Evolutionary conservation across 2,329 filamentous ascomycete genomes (phyloP).

Genomic region (Sporothrix phasma): DNA sequence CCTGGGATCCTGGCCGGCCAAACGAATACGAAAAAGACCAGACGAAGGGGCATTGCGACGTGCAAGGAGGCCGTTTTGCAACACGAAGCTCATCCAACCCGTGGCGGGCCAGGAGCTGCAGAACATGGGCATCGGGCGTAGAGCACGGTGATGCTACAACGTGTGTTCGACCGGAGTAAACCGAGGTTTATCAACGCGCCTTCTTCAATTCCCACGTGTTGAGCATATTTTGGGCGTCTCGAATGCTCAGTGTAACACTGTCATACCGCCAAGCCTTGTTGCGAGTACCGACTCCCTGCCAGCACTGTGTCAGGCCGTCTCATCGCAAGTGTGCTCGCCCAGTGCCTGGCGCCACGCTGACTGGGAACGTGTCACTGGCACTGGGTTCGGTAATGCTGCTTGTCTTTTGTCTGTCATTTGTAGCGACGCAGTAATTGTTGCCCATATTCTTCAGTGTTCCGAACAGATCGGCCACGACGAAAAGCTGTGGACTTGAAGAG

Average conservation of each 20-base stretch:
- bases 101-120: background rate
- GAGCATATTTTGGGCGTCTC: background rate
- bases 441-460: background rate
- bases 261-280: constrained; percentile 16
- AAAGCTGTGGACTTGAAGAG: background rate
- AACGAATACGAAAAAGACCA: background rate
- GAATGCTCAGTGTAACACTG: constrained; percentile 10
- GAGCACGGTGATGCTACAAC: background rate
- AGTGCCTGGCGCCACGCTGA: background rate
- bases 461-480: background rate
- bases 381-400: background rate
- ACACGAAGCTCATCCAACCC: background rate
- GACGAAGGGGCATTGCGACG: background rate
- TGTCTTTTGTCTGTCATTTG: background rate
- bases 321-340: background rate
- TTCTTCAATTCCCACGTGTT: background rate
- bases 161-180: no score
- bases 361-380: background rate
- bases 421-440: background rate
- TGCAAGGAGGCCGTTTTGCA: constrained; percentile 1
- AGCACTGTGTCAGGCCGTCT: constrained; percentile 16
- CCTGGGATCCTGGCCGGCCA: background rate
- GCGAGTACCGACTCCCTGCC: constrained; percentile 8
- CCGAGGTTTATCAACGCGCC: background rate
- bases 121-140: background rate